phyloP scores from a whole-genome alignment of 352 stramenopile species.

The Globisporangium okanoganense region DNA sequence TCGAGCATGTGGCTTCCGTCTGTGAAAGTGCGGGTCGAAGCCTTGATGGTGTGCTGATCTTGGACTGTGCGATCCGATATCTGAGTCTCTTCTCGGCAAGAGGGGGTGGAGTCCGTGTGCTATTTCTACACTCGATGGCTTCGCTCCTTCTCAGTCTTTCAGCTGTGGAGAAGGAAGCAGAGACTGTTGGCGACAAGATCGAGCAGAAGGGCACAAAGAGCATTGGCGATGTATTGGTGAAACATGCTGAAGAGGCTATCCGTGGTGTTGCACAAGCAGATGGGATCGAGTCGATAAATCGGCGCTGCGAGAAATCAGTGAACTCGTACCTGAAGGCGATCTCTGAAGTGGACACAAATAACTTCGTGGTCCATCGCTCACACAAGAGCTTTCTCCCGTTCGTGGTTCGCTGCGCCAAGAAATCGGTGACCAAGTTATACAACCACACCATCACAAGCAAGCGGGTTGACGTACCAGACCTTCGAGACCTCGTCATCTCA shows the following conservation, averaged over 20 bases:
- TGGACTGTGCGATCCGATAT: constrained; percentile 37
- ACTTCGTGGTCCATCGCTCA: not conserved
- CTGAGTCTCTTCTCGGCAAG: constrained; percentile 15
- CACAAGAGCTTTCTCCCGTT: constrained; percentile 29
- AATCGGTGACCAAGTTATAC: constrained; percentile 35
- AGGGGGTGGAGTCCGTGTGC: not conserved
- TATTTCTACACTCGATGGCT: constrained; percentile 8
- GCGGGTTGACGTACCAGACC: constrained; percentile 18
- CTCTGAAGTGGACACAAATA: not conserved
- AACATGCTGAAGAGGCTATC: constrained; percentile 2
- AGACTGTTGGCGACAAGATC: not conserved
- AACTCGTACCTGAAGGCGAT: constrained; percentile 34
- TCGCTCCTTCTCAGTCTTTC: constrained; percentile 8
- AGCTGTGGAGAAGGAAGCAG: not conserved
- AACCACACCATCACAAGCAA: constrained; percentile 32
- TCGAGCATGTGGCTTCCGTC: constrained; percentile 56
- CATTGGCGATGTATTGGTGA: not conserved
- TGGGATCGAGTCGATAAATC: constrained; percentile 9
- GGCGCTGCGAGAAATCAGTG: constrained; percentile 28
- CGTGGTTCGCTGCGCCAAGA: constrained; percentile 36
- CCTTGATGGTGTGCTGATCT: constrained; percentile 31
- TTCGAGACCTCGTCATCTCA: constrained; percentile 30
- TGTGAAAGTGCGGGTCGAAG: constrained; percentile 30
- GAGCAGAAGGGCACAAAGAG: not conserved
- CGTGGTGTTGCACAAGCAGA: constrained; percentile 5